These are phyloP conservation scores for Inonotus hispidus DNA, from an alignment of 1,284 basidiomycete species.

Conservation along the genomic window DNA sequence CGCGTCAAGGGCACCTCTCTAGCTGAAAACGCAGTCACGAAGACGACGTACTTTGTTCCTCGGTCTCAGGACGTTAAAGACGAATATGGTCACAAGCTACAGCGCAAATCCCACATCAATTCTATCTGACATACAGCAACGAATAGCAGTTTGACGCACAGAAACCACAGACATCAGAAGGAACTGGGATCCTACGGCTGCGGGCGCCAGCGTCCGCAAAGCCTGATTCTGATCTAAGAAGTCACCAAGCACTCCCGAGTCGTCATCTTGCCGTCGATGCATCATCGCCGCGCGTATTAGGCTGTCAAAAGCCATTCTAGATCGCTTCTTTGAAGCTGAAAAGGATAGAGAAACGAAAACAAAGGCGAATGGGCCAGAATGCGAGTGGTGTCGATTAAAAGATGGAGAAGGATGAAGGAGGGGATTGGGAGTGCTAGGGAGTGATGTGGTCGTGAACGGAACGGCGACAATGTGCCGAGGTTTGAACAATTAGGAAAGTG, in stretches of 20 bases:
- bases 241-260: constrained; percentile 9
- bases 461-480: neutral
- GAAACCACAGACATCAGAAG: constrained; percentile 66
- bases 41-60: constrained; percentile 46
- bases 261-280: neutral
- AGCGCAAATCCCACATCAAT: neutral
- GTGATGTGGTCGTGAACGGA: neutral
- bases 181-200: constrained; percentile 80
- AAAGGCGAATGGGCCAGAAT: neutral
- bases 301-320: neutral
- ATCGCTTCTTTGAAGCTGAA: neutral
- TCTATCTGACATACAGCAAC: neutral
- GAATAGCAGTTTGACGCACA: constrained; percentile 34
- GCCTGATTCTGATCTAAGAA: constrained; percentile 16
- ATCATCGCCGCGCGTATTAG: neutral
- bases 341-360: neutral
- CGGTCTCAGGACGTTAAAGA: constrained; percentile 63
- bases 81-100: constrained; percentile 45
- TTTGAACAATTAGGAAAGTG: neutral
- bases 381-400: neutral
- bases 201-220: constrained; percentile 56
- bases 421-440: no score
- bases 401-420: neutral
- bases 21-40: neutral
- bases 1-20: neutral